phyloP scores from a whole-genome alignment of 805 yeast species.

The Sugiyamaella americana region DNA sequence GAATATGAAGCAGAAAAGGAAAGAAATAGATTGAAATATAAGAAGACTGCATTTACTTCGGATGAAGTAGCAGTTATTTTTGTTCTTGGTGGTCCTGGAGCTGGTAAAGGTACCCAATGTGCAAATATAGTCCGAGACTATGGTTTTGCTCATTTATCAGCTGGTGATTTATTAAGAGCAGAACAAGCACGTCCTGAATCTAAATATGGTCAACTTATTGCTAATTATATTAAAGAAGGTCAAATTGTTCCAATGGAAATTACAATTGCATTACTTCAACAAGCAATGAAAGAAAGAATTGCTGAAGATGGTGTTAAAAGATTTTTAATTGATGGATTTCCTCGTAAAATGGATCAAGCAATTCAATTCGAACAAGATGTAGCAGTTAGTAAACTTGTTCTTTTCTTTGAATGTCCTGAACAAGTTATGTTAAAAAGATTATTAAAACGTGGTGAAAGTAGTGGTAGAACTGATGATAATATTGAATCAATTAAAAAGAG shows the following conservation, averaged over 20 bases:
- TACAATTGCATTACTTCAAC: slow-evolving; percentile 74
- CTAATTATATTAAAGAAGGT: slow-evolving; percentile 79
- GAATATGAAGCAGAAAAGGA: slow-evolving; percentile 36
- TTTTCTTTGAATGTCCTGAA: slow-evolving; percentile 56
- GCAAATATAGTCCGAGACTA: slow-evolving; percentile 73
- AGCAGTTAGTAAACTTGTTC: slow-evolving; percentile 33
- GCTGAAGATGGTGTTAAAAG: slow-evolving; percentile 46
- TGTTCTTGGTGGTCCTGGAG: slow-evolving; percentile 96
- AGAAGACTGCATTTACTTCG: slow-evolving; percentile 44
- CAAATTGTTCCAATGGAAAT: slow-evolving; percentile 89
- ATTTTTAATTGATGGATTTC: slow-evolving; percentile 92
- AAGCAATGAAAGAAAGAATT: slow-evolving; percentile 56
- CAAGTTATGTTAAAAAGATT: slow-evolving; percentile 79
- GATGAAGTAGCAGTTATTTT: slow-evolving; percentile 74
- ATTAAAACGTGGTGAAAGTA: slow-evolving; percentile 86
- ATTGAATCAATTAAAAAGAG: slow-evolving; percentile 85
- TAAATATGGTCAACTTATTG: slow-evolving; percentile 78
- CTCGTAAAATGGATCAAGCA: slow-evolving; percentile 98
- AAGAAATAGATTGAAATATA: slow-evolving; percentile 9
- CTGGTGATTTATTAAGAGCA: slow-evolving; percentile 93
- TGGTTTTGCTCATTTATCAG: slow-evolving; percentile 81
- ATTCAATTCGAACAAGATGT: slow-evolving; percentile 75
- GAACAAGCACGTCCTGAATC: slow-evolving; percentile 84
- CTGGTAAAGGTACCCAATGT: slow-evolving; percentile 98
- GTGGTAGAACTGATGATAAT: slow-evolving; percentile 92